These are phyloP conservation scores for Oldenlandia corymbosa DNA, from an alignment of 257 asterid species.

Conservation along the genomic window DNA sequence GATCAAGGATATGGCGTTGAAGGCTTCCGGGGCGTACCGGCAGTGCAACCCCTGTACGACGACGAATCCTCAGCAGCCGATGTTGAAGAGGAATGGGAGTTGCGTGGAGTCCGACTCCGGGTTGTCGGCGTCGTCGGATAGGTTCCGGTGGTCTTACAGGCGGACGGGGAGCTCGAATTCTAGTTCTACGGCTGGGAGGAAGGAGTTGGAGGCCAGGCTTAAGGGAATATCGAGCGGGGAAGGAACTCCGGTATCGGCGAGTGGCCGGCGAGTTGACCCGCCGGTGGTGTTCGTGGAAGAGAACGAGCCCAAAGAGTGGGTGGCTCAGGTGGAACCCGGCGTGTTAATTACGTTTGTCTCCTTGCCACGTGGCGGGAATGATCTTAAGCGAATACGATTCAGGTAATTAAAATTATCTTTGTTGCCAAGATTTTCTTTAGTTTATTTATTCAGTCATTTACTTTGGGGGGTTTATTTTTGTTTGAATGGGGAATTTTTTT, in stretches of 20 bases:
- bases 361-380: constrained; percentile 90
- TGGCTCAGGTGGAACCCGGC: constrained; percentile 97
- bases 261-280: constrained; percentile 87
- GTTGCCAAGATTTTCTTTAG: too few species aligned
- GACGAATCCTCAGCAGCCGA: too few species aligned
- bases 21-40: constrained; percentile 92
- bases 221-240: constrained; percentile 93
- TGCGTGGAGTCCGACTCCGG: constrained; percentile 43
- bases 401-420: too few species aligned
- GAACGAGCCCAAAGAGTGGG: constrained; percentile 97
- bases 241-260: constrained; percentile 78
- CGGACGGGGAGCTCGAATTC: constrained; percentile 84
- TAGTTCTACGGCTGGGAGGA: constrained; percentile 63
- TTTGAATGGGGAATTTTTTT: too few species aligned
- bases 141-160: constrained; percentile 76
- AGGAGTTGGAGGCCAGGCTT: constrained; percentile 80
- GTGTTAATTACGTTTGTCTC: constrained; percentile 90
- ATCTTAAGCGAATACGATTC: constrained; percentile 91
- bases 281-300: constrained; percentile 86
- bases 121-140: constrained; percentile 42
- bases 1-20: constrained; percentile 95
- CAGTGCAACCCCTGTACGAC: constrained; percentile 72
- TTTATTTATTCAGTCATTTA: too few species aligned
- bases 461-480: too few species aligned
- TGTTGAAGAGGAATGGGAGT: constrained; percentile 33